phyloP scores from a whole-genome alignment of 257 asterid genomes.

The Rhazya stricta region DNA sequence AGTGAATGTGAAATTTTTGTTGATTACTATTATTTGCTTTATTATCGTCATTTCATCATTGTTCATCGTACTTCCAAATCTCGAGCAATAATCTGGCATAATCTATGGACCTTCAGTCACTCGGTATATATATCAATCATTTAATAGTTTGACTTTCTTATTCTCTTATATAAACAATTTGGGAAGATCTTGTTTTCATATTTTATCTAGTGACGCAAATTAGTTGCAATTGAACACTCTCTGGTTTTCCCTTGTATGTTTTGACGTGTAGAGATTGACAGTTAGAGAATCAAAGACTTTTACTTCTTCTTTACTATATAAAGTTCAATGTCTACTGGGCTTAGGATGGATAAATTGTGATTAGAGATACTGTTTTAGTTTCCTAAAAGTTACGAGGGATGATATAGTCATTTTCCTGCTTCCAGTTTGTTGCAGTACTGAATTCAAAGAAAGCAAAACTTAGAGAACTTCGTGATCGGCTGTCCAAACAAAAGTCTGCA shows the following conservation, averaged over 20 bases:
- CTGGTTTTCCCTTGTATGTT: background rate
- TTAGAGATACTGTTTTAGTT: background rate
- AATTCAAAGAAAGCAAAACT: constrained; percentile 89
- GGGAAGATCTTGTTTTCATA: too few relatives aligned
- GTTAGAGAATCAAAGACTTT: background rate
- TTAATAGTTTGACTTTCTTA: too few relatives aligned
- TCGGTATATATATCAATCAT: too few relatives aligned
- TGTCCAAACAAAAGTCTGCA: constrained; percentile 39
- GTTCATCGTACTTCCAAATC: too few relatives aligned
- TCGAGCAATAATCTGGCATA: too few relatives aligned
- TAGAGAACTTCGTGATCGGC: constrained; percentile 70
- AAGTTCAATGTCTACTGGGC: background rate
- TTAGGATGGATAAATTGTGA: background rate
- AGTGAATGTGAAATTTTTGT: too few relatives aligned
- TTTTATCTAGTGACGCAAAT: background rate
- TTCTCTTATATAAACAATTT: too few relatives aligned
- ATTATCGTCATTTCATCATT: too few relatives aligned
- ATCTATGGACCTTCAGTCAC: too few relatives aligned
- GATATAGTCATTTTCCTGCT: constrained; percentile 11
- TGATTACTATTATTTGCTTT: too few relatives aligned
- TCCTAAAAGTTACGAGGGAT: background rate
- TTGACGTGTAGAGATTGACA: background rate
- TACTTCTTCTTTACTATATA: background rate
- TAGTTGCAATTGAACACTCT: background rate
- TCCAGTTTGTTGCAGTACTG: constrained; percentile 70